These are phyloP conservation scores for Rhytidhysteron rufulum DNA, from an alignment of 2,329 filamentous ascomycete genomes.

Conservation along the genomic window DNA sequence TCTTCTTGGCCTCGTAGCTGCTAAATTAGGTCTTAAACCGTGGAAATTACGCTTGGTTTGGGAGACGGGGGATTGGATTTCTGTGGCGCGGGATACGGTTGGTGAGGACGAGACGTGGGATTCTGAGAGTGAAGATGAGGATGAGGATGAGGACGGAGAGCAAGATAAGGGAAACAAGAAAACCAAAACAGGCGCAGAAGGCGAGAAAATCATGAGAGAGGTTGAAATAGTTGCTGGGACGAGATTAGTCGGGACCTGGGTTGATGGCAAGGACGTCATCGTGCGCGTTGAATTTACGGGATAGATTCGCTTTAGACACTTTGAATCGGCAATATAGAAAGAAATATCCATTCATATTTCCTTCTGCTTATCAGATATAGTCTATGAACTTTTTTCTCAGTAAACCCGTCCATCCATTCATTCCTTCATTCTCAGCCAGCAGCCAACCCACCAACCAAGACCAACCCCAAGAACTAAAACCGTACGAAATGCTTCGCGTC, in stretches of 20 bases:
- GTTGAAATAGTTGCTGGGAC: slow-evolving; percentile 77
- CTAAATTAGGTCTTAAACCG: slow-evolving; percentile 63
- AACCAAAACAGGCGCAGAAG: too few species aligned
- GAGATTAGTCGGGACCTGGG: slow-evolving; percentile 75
- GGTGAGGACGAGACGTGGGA: slow-evolving; percentile 50
- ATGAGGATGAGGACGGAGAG: slow-evolving; percentile 20
- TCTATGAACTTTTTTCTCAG: too few species aligned
- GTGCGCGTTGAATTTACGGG: slow-evolving; percentile 62
- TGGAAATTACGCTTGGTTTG: slow-evolving; percentile 67
- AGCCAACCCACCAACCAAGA: too few species aligned
- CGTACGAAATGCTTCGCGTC: too few species aligned
- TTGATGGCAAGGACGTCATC: slow-evolving; percentile 68
- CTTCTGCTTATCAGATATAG: too few species aligned
- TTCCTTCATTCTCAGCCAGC: too few species aligned
- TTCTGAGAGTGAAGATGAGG: slow-evolving; percentile 38
- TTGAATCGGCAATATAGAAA: too few species aligned
- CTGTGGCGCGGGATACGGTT: slow-evolving; percentile 60
- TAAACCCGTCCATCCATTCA: too few species aligned
- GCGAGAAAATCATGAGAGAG: slow-evolving; percentile 73
- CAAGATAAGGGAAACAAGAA: too few species aligned
- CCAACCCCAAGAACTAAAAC: too few species aligned
- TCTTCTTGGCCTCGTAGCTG: slow-evolving; percentile 73
- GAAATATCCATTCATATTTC: too few species aligned
- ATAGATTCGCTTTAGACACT: too few species aligned
- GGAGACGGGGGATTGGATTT: slow-evolving; percentile 91